A percentile compares a stretch with the other conserved stretches of the same genome.
phyloP scores from a whole-genome alignment of 495 filamentous ascomycete genomes.

The Penicillium steckii region DNA sequence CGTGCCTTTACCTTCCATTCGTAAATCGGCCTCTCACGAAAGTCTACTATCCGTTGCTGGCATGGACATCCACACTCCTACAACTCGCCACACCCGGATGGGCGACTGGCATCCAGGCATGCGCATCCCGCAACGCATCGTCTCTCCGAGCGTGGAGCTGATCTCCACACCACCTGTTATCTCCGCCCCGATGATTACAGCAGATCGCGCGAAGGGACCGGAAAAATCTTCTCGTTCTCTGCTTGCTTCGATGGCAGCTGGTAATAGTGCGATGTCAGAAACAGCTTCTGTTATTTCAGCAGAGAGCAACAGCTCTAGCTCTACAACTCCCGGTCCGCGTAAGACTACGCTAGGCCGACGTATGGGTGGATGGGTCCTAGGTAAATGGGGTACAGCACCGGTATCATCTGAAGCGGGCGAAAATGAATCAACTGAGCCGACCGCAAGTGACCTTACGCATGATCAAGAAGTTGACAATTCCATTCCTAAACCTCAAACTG shows the following conservation, averaged over 20 bases:
- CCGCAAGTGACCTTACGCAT: background rate
- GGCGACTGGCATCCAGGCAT: slow-evolving; percentile 29
- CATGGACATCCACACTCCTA: slow-evolving; percentile 50
- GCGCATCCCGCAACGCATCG: slow-evolving; percentile 36
- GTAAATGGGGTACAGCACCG: slow-evolving; percentile 52
- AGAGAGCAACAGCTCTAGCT: slow-evolving; percentile 26
- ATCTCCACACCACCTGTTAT: slow-evolving; percentile 43
- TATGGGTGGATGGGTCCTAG: slow-evolving; percentile 56
- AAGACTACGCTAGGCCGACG: slow-evolving; percentile 42
- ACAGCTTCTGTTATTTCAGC: slow-evolving; percentile 21
- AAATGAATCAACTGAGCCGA: slow-evolving; percentile 8
- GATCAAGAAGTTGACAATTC: slow-evolving; percentile 17
- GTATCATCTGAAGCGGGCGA: slow-evolving; percentile 24
- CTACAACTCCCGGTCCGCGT: slow-evolving; percentile 18
- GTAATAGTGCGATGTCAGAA: slow-evolving; percentile 14
- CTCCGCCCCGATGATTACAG: slow-evolving; percentile 45
- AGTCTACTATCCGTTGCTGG: slow-evolving; percentile 51
- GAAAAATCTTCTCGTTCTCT: slow-evolving; percentile 34
- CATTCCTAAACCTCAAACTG: background rate
- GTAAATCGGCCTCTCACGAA: slow-evolving; percentile 48
- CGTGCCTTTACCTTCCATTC: slow-evolving; percentile 25
- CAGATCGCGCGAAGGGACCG: slow-evolving; percentile 27
- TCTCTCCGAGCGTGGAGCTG: slow-evolving; percentile 33
- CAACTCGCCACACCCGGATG: slow-evolving; percentile 35
- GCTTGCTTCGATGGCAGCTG: slow-evolving; percentile 41